Conservation (phyloP, 2,329 filamentous ascomycete genomes). For the Xylariales sp. region DNA sequence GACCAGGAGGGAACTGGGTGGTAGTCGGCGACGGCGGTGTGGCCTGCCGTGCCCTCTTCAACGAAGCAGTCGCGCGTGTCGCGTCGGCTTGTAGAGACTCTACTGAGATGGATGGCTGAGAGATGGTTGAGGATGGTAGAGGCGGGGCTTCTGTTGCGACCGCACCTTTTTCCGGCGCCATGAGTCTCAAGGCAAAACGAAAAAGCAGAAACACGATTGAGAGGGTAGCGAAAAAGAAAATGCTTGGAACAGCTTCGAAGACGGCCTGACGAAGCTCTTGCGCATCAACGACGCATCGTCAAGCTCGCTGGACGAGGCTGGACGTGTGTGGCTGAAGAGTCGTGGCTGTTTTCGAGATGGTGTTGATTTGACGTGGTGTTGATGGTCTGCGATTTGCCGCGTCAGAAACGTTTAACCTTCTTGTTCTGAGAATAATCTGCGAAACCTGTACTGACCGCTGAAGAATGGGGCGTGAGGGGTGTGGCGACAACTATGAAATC, state of each 20-base stretch:
- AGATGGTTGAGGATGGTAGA: constrained; percentile 27
- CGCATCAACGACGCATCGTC: constrained; percentile 29
- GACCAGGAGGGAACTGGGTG: constrained; percentile 30
- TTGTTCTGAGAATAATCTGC: neutral
- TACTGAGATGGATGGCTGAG: constrained; percentile 31
- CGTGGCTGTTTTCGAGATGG: constrained; percentile 27
- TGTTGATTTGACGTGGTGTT: constrained; percentile 20
- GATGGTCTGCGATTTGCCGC: neutral
- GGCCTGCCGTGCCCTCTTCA: constrained; percentile 45
- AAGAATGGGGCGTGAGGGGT: neutral
- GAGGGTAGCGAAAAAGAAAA: constrained; percentile 18
- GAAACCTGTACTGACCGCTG: neutral
- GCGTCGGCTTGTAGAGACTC: constrained; percentile 36
- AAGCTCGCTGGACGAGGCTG: constrained; percentile 25
- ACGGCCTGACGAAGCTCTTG: constrained; percentile 19
- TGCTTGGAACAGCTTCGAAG: constrained; percentile 15
- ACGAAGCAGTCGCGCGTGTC: constrained; percentile 31
- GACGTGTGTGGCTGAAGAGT: constrained; percentile 29
- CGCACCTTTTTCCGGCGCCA: constrained; percentile 51
- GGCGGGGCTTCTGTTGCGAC: constrained; percentile 48
- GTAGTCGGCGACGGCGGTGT: constrained; percentile 35
- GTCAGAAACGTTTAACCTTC: neutral
- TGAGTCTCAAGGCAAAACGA: constrained; percentile 28
- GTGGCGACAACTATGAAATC: too few species aligned
- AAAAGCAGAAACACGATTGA: constrained; percentile 18